Conservation (phyloP, 2,329 filamentous ascomycete species). For the Claviceps arundinis region DNA sequence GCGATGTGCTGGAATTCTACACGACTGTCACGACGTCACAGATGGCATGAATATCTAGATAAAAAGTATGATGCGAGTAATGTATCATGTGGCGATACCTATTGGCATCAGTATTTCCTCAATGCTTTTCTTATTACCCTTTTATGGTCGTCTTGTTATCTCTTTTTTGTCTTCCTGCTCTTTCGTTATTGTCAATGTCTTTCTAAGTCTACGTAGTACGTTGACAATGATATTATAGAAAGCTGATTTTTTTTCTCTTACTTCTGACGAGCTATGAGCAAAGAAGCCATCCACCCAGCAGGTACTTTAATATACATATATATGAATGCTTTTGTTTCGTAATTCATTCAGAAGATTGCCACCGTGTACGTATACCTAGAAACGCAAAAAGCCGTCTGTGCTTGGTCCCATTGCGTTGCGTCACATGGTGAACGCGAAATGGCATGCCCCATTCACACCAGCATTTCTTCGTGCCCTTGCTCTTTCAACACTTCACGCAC, state of each 20-base stretch:
- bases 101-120: too few species aligned
- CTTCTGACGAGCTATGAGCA: too few species aligned
- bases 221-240: too few species aligned
- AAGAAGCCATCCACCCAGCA: too few species aligned
- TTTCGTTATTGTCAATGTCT: too few species aligned
- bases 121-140: too few species aligned
- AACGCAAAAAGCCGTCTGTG: not conserved
- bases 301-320: not conserved
- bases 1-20: too few species aligned
- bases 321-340: not conserved
- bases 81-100: not conserved
- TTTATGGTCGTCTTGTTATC: too few species aligned
- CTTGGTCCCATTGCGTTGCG: not conserved
- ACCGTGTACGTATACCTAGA: not conserved
- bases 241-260: too few species aligned
- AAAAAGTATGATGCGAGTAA: not conserved
- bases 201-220: too few species aligned
- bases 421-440: too few species aligned
- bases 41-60: not conserved
- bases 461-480: slow-evolving; percentile 14
- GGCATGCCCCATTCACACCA: slow-evolving; percentile 5
- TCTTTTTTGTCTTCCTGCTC: too few species aligned
- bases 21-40: not conserved
- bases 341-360: not conserved
- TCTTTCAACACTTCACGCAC: slow-evolving; percentile 52